phyloP scores from a whole-genome alignment of 2,329 filamentous ascomycete species.

The Cryphonectria japonica region DNA sequence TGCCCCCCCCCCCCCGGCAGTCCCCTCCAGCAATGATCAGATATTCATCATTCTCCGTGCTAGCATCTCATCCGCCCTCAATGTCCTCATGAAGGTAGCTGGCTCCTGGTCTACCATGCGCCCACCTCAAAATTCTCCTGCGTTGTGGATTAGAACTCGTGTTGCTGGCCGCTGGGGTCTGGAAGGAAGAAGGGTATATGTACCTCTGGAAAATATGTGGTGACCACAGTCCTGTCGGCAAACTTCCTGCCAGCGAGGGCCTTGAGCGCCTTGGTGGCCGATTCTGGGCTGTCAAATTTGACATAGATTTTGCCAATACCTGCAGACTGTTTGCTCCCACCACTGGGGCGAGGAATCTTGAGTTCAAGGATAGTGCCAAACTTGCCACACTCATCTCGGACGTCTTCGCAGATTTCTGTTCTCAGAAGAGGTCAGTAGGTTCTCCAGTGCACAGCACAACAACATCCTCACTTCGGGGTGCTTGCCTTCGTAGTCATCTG shows the following conservation, averaged over 20 bases:
- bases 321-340: slow-evolving; percentile 79
- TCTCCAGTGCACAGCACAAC: no score
- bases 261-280: slow-evolving; percentile 81
- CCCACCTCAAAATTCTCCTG: slow-evolving; percentile 93
- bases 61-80: not conserved
- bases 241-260: slow-evolving; percentile 96
- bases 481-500: slow-evolving; percentile 92
- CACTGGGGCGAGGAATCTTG: slow-evolving; percentile 87
- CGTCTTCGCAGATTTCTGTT: slow-evolving; percentile 93
- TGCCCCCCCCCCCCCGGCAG: no score
- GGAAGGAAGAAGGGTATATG: slow-evolving; percentile 40
- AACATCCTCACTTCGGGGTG: slow-evolving; percentile 15
- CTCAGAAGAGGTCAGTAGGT: not conserved
- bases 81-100: no score
- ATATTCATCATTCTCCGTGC: not conserved
- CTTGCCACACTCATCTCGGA: slow-evolving; percentile 90
- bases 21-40: not conserved
- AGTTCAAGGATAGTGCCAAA: slow-evolving; percentile 84
- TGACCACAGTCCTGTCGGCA: slow-evolving; percentile 92
- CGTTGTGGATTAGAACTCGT: not conserved
- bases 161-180: not conserved
- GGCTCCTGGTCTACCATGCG: slow-evolving; percentile 68
- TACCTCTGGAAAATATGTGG: slow-evolving; percentile 94
- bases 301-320: slow-evolving; percentile 98
- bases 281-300: slow-evolving; percentile 81